Conservation (phyloP, 1,139 yeast genomes). For the Tardiomyces digboiensis region DNA sequence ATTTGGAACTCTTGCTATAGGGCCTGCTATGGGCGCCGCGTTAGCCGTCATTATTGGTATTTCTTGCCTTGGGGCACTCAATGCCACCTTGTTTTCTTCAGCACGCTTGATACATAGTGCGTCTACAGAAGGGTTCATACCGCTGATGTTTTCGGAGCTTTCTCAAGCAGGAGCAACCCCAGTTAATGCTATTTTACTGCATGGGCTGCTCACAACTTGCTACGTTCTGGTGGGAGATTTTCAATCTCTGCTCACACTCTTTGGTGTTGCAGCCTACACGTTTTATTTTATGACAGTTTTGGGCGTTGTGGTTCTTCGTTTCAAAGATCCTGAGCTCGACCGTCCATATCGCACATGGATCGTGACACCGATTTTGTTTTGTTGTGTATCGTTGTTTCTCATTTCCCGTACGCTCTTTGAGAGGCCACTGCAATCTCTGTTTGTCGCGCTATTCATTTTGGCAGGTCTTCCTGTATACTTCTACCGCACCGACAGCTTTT, state of each 20-base stretch:
- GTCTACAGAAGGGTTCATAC: constrained; percentile 29
- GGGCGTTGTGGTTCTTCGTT: constrained; percentile 29
- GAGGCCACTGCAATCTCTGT: constrained; percentile 25
- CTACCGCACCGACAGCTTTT: not conserved
- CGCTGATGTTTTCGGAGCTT: constrained; percentile 21
- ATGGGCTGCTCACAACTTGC: constrained; percentile 21
- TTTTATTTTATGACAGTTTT: constrained; percentile 31
- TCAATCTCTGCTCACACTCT: constrained; percentile 27
- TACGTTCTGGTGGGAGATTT: constrained; percentile 31
- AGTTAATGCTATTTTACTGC: constrained; percentile 27
- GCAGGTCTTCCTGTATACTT: constrained; percentile 27
- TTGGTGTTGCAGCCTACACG: constrained; percentile 33
- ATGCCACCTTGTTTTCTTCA: constrained; percentile 31
- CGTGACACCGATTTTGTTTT: constrained; percentile 29
- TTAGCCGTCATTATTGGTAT: constrained; percentile 27
- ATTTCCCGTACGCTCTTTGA: constrained; percentile 27
- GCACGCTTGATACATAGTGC: constrained; percentile 30
- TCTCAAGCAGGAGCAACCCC: constrained; percentile 25
- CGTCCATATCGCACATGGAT: constrained; percentile 31
- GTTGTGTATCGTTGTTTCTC: constrained; percentile 30
- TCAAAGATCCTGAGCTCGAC: constrained; percentile 25
- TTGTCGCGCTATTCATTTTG: constrained; percentile 21
- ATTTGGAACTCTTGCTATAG: constrained; percentile 25
- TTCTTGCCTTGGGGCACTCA: constrained; percentile 33
- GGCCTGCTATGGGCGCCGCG: constrained; percentile 20